Evolutionary conservation across 2,329 filamentous ascomycete genomes (phyloP).

Genomic region (Ophiostoma australiae): DNA sequence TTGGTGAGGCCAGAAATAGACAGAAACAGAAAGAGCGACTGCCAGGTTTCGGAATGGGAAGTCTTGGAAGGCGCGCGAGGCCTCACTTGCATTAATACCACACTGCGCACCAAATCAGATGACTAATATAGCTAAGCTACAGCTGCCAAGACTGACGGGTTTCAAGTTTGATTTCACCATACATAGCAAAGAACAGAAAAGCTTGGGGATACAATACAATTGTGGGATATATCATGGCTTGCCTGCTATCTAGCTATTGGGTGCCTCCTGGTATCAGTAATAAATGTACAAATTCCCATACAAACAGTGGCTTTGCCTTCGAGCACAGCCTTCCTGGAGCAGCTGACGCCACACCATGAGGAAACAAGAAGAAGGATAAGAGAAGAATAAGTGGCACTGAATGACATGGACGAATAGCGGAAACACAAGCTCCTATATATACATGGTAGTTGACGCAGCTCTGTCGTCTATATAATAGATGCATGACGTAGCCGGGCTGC

Average conservation of each 20-base stretch:
- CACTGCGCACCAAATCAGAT: background rate
- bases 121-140: background rate
- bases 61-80: constrained; percentile 14
- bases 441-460: too few relatives aligned
- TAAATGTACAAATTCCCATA: background rate
- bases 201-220: background rate
- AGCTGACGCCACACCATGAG: background rate
- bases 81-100: background rate
- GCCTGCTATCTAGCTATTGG: background rate
- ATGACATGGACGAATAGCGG: background rate
- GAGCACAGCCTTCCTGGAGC: background rate
- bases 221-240: background rate
- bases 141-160: background rate
- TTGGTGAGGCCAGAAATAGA: background rate
- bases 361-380: background rate
- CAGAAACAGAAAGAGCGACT: background rate
- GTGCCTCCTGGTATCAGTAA: background rate
- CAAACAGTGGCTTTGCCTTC: background rate
- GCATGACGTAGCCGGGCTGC: background rate
- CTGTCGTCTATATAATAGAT: background rate
- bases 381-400: background rate
- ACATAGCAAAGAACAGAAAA: background rate
- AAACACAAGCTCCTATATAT: background rate
- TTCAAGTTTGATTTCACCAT: background rate
- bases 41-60: background rate